These are phyloP conservation scores for Taphrina deformans DNA, from an alignment of 1,139 yeast species.

Conservation along the genomic window DNA sequence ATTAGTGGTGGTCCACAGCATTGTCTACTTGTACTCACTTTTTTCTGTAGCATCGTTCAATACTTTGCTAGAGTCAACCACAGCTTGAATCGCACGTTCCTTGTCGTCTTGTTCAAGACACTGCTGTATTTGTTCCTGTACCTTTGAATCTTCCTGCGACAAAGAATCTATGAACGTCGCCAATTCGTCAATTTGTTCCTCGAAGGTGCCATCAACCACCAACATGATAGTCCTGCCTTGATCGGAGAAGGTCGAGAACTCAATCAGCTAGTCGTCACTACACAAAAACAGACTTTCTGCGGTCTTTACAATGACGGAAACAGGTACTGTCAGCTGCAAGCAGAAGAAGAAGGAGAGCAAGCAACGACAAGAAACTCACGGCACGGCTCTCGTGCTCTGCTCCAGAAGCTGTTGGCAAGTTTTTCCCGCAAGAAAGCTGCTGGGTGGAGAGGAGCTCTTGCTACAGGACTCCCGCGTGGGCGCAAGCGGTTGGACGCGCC, in stretches of 20 bases:
- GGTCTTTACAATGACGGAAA: too few relatives aligned
- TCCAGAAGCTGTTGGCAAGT: constrained; percentile 10
- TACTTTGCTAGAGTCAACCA: constrained; percentile 38
- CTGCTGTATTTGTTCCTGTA: constrained; percentile 19
- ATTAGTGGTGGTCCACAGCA: not conserved
- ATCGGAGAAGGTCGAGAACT: not conserved
- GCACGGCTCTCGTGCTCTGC: not conserved
- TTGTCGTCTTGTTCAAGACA: constrained; percentile 36
- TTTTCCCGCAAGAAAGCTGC: not conserved
- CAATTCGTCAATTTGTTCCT: constrained; percentile 45
- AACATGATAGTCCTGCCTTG: constrained; percentile 21
- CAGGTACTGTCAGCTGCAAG: too few relatives aligned
- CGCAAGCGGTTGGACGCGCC: not conserved
- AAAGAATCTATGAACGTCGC: constrained; percentile 48
- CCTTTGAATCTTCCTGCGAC: constrained; percentile 25
- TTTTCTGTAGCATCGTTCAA: constrained; percentile 41
- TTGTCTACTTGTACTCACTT: too few relatives aligned
- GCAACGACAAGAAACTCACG: not conserved
- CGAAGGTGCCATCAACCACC: constrained; percentile 46
- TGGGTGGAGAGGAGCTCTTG: constrained; percentile 4
- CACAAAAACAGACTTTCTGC: too few relatives aligned
- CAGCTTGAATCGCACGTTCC: constrained; percentile 42
- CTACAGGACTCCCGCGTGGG: not conserved
- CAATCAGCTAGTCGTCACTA: not conserved
- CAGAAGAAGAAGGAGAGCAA: too few relatives aligned